phyloP scores from a whole-genome alignment of 805 yeast genomes.

The Cyberlindnera americana region DNA sequence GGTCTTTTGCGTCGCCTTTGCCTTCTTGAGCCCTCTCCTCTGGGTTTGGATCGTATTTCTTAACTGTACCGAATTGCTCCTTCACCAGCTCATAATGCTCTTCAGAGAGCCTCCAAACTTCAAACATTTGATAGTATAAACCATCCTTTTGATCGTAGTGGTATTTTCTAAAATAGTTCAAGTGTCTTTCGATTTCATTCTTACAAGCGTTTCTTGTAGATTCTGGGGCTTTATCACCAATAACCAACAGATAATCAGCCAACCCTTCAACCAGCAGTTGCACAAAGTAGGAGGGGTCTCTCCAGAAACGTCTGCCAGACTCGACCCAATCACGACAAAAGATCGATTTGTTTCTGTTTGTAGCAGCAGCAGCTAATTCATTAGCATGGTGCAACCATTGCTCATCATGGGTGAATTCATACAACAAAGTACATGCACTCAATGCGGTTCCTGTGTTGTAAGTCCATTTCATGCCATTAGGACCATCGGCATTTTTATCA shows the following conservation, averaged over 20 bases:
- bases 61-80: conserved; percentile 52
- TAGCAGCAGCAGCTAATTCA: conserved; percentile 49
- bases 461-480: conserved; percentile 56
- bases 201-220: conserved; percentile 29
- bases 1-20: conserved; percentile 31
- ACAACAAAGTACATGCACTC: conserved; percentile 49
- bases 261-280: conserved; percentile 65
- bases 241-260: conserved; percentile 56
- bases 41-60: conserved; percentile 44
- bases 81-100: conserved; percentile 49
- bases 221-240: conserved; percentile 38
- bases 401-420: conserved; percentile 45
- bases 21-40: conserved; percentile 49
- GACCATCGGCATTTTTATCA: conserved; percentile 35
- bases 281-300: conserved; percentile 59
- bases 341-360: conserved; percentile 50
- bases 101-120: conserved; percentile 50
- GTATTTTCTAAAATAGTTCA: conserved; percentile 54
- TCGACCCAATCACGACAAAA: conserved; percentile 56
- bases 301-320: conserved; percentile 53
- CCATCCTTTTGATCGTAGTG: conserved; percentile 56
- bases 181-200: conserved; percentile 49
- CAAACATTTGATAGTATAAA: conserved; percentile 55
- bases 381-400: conserved; percentile 40
- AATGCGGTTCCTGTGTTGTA: conserved; percentile 67